Conservation (phyloP, 1,284 basidiomycete genomes). For the Volvariella surrecta region DNA sequence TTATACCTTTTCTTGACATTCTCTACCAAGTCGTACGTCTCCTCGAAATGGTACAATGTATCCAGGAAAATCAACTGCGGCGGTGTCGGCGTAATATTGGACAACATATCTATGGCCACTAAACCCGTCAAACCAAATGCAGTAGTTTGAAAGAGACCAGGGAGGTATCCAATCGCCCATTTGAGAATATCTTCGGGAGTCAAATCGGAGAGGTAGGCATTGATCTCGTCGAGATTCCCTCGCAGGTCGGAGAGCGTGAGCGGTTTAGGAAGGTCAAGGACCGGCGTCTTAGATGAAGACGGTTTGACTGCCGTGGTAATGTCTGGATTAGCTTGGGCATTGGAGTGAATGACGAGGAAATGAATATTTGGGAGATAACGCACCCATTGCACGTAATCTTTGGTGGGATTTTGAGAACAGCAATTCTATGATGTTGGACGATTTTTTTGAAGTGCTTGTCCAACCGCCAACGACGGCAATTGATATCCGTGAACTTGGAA, state of each 20-base stretch:
- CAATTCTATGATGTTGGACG: too few species aligned
- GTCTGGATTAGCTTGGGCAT: too few species aligned
- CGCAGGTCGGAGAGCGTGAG: constrained; percentile 57
- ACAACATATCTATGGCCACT: constrained; percentile 88
- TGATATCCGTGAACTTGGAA: too few species aligned
- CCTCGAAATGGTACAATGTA: constrained; percentile 93
- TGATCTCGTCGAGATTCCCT: constrained; percentile 62
- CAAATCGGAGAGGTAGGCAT: constrained; percentile 61
- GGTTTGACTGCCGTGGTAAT: constrained; percentile 5
- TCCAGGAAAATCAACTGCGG: constrained; percentile 89
- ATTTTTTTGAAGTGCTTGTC: too few species aligned
- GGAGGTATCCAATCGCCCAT: constrained; percentile 81
- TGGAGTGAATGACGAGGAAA: too few species aligned
- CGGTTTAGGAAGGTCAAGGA: constrained; percentile 29
- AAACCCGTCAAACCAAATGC: constrained; percentile 92
- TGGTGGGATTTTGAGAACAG: too few species aligned
- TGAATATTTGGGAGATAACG: too few species aligned
- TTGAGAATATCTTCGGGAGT: constrained; percentile 74
- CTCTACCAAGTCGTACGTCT: constrained; percentile 85
- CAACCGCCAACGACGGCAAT: too few species aligned
- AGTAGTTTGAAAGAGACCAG: constrained; percentile 81
- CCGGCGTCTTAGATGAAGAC: constrained; percentile 9
- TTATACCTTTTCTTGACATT: constrained; percentile 74
- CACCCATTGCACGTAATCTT: too few species aligned
- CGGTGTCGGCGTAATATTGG: constrained; percentile 57